These are phyloP conservation scores for Mycena metata DNA, from an alignment of 768 basidiomycete genomes.

Conservation along the genomic window DNA sequence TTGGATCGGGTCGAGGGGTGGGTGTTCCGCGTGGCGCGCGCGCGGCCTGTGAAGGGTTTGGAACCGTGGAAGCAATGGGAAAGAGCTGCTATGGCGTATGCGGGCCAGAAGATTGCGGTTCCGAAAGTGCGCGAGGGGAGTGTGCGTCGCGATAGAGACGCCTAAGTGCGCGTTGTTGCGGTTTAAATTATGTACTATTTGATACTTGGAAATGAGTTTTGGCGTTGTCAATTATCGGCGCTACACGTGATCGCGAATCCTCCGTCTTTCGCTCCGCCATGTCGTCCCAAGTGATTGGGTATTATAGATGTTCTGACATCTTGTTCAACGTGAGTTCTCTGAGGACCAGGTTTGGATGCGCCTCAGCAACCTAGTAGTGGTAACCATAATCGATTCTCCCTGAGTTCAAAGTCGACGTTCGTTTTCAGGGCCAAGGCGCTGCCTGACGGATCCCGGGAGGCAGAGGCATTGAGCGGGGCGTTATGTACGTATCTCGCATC, in stretches of 20 bases:
- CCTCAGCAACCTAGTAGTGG: background rate
- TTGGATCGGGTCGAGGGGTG: constrained; percentile 54
- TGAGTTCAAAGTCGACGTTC: too few relatives aligned
- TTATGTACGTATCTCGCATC: constrained; percentile 53
- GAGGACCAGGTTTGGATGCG: background rate
- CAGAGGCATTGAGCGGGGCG: constrained; percentile 74
- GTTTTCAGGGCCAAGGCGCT: background rate
- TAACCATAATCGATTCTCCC: background rate
- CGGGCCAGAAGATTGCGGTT: background rate
- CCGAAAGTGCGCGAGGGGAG: constrained; percentile 13
- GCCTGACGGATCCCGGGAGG: constrained; percentile 44
- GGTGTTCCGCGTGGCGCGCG: constrained; percentile 54
- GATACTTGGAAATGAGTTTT: too few relatives aligned
- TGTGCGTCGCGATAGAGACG: background rate
- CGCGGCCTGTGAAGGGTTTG: constrained; percentile 62
- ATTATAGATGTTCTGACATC: constrained; percentile 88
- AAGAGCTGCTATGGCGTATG: constrained; percentile 42
- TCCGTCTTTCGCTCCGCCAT: too few relatives aligned
- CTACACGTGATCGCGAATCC: too few relatives aligned
- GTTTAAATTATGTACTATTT: too few relatives aligned
- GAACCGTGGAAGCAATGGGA: constrained; percentile 72
- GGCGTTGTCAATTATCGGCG: too few relatives aligned
- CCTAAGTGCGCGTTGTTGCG: too few relatives aligned
- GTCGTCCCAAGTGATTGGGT: constrained; percentile 63
- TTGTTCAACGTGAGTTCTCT: constrained; percentile 66